A percentile compares a stretch with the other conserved stretches of the same genome.
Evolutionary conservation across 495 filamentous ascomycete species (phyloP).

Genomic region (Cercophora newfieldiana): DNA sequence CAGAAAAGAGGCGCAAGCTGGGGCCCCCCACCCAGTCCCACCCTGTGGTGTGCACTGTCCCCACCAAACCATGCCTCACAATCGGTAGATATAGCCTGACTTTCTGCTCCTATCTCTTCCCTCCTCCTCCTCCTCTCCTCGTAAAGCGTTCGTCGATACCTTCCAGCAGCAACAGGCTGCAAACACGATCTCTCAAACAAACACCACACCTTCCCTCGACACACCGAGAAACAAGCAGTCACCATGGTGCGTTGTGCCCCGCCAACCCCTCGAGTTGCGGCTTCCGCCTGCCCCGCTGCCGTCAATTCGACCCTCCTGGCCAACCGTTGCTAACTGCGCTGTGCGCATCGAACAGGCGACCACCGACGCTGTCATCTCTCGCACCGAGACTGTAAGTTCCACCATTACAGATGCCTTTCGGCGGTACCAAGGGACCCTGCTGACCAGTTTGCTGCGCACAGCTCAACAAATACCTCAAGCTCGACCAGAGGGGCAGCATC

Average conservation of each 20-base stretch:
- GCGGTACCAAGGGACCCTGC: neutral
- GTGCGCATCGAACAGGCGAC: neutral
- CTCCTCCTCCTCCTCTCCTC: neutral
- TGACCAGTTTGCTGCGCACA: slow-evolving; percentile 37
- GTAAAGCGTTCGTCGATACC: neutral
- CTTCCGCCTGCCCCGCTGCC: neutral
- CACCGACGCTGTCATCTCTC: neutral
- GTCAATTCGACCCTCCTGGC: neutral
- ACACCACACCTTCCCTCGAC: neutral
- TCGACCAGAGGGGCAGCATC: slow-evolving; percentile 81
- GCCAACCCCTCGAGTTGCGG: neutral
- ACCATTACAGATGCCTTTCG: too few species aligned
- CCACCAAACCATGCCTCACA: neutral
- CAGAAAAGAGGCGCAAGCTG: neutral
- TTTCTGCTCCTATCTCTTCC: neutral
- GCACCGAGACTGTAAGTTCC: neutral
- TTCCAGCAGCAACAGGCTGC: neutral
- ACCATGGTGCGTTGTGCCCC: neutral
- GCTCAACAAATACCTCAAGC: slow-evolving; percentile 88
- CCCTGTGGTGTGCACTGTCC: neutral
- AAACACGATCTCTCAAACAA: neutral
- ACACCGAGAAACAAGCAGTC: neutral
- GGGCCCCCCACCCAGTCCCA: neutral
- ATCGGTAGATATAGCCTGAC: neutral
- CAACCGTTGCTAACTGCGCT: neutral